Percentiles rank a stretch among this genome's conserved stretches.
These are phyloP conservation scores for Ambrosia hybrid DNA, from an alignment of 140 eudicot species.

Conservation along the genomic window DNA sequence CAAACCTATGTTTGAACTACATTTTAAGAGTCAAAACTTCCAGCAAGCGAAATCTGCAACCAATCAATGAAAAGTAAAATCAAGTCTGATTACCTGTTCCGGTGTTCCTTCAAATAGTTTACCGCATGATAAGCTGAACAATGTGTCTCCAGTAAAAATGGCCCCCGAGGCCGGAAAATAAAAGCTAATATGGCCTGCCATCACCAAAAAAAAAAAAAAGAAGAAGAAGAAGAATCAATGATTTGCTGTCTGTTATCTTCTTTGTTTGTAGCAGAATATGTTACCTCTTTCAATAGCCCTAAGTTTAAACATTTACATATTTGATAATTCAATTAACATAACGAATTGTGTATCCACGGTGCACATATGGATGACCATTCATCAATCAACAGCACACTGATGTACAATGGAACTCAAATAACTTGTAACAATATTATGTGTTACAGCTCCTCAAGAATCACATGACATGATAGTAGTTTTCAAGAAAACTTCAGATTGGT, in stretches of 20 bases:
- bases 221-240: constrained; percentile 1
- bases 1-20: not conserved
- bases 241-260: constrained; percentile 13
- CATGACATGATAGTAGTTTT: too few relatives aligned
- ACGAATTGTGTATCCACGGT: not conserved
- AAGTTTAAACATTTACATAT: too few relatives aligned
- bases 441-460: too few relatives aligned
- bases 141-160: constrained; percentile 87
- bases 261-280: not conserved
- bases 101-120: constrained; percentile 97
- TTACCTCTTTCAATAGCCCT: not conserved
- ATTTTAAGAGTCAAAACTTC: constrained; percentile 6
- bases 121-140: constrained; percentile 96
- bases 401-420: too few relatives aligned
- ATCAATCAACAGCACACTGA: too few relatives aligned
- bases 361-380: constrained; percentile 81
- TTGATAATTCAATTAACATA: not conserved
- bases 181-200: constrained; percentile 88
- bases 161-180: constrained; percentile 81
- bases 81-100: constrained; percentile 58
- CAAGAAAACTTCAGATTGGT: too few relatives aligned
- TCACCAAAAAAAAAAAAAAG: constrained; percentile 1
- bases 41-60: constrained; percentile 13
- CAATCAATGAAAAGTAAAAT: constrained; percentile 8
- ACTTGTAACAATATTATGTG: too few relatives aligned